A percentile compares a stretch with the other conserved stretches of the same genome.
phyloP scores from a whole-genome alignment of 1,284 basidiomycete genomes.

The Tylopilus orsonianus region DNA sequence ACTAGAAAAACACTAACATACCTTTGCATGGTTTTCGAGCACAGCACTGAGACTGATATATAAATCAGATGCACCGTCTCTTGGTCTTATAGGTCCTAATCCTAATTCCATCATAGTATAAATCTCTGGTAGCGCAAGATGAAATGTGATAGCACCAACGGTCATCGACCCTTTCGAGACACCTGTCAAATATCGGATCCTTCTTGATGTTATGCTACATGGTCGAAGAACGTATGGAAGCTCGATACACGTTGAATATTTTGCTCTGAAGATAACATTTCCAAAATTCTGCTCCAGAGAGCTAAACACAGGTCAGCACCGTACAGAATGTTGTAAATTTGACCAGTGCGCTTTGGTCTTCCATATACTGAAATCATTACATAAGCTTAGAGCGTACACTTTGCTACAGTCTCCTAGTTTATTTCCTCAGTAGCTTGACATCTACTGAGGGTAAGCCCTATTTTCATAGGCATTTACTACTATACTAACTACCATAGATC shows the following conservation, averaged over 20 bases:
- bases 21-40: conserved; percentile 88
- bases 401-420: no score
- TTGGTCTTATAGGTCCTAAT: conserved; percentile 74
- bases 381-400: no score
- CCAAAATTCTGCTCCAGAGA: conserved; percentile 94
- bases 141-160: conserved; percentile 47
- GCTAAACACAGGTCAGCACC: conserved; percentile 42
- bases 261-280: conserved; percentile 94
- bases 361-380: no score
- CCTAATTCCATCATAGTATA: conserved; percentile 44
- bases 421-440: no score
- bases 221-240: conserved; percentile 85
- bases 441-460: no score
- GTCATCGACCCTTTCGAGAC: conserved; percentile 93
- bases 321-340: no score
- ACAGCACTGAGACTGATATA: conserved; percentile 89
- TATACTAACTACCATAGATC: no score
- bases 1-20: conserved; percentile 30
- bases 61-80: conserved; percentile 69
- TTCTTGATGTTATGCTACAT: conserved; percentile 84
- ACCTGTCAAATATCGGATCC: conserved; percentile 93
- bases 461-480: not conserved
- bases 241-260: conserved; percentile 92
- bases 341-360: no score
- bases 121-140: not conserved